A percentile compares a stretch with the other conserved stretches of the same genome.
Conservation (phyloP, 441 rosid species). For the Croton setiger region DNA sequence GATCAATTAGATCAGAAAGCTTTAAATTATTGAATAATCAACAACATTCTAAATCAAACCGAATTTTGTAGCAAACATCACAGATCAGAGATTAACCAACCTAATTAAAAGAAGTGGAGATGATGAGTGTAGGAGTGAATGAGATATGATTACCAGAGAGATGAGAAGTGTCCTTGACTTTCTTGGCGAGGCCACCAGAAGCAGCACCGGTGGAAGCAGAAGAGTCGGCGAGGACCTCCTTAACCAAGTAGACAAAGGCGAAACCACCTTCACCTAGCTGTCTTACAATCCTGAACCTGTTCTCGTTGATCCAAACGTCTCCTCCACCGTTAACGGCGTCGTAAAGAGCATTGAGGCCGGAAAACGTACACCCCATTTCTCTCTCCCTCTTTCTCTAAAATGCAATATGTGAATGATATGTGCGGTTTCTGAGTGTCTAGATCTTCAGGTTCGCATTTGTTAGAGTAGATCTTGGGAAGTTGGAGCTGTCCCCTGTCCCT, state of each 20-base stretch:
- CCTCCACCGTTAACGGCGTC: conserved; percentile 89
- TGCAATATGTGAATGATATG: no score
- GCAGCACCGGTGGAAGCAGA: conserved; percentile 32
- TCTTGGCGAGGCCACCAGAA: conserved; percentile 52
- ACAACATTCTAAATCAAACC: background rate
- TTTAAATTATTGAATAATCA: background rate
- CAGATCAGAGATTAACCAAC: background rate
- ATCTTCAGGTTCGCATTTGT: conserved; percentile 34
- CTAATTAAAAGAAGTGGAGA: background rate
- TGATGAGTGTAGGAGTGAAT: background rate
- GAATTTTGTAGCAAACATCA: background rate
- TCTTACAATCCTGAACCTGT: conserved; percentile 76
- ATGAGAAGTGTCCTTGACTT: conserved; percentile 88
- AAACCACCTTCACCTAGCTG: conserved; percentile 99
- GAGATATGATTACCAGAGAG: conserved; percentile 57
- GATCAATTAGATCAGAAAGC: conserved; percentile 9
- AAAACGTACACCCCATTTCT: conserved; percentile 87
- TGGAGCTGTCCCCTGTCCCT: background rate
- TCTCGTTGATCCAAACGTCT: conserved; percentile 99
- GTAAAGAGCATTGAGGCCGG: conserved; percentile 92
- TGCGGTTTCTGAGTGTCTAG: no score
- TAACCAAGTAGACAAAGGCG: conserved; percentile 79
- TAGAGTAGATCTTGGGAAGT: conserved; percentile 5
- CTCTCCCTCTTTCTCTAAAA: conserved; percentile 3
- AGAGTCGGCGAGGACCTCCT: conserved; percentile 61